These are phyloP conservation scores for Zhuliangozyma blackwelliae DNA, from an alignment of 1,139 yeast genomes.

Conservation along the genomic window DNA sequence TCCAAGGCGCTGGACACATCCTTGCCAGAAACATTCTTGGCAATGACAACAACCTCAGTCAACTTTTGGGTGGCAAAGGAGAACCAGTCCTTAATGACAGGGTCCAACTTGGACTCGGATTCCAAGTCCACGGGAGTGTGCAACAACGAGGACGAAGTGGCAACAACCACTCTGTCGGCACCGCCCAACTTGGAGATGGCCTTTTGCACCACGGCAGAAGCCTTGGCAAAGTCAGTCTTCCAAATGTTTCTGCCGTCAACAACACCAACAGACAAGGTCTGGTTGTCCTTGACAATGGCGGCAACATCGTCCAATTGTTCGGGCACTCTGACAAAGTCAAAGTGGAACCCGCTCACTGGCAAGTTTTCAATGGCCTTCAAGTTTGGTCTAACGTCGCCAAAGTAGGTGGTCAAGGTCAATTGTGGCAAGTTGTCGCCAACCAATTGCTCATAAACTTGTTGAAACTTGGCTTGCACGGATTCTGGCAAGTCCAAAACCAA, in stretches of 20 bases:
- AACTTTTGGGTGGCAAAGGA: constrained; percentile 97
- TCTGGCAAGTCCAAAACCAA: constrained; percentile 91
- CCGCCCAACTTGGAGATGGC: constrained; percentile 83
- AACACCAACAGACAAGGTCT: constrained; percentile 90
- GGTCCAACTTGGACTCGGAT: constrained; percentile 85
- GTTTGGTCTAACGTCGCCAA: constrained; percentile 98
- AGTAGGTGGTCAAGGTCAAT: constrained; percentile 83
- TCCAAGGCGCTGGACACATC: constrained; percentile 65
- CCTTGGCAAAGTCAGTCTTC: constrained; percentile 92
- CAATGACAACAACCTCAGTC: constrained; percentile 82
- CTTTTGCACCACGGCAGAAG: constrained; percentile 73
- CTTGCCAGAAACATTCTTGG: constrained; percentile 81
- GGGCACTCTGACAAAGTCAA: constrained; percentile 94
- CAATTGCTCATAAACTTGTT: constrained; percentile 76
- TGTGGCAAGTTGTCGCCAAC: constrained; percentile 69
- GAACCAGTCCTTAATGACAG: constrained; percentile 95
- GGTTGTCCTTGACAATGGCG: constrained; percentile 55
- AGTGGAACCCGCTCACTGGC: constrained; percentile 95
- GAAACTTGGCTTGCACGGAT: constrained; percentile 77
- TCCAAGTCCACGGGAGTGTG: constrained; percentile 97
- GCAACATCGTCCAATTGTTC: constrained; percentile 88
- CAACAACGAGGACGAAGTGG: constrained; percentile 94
- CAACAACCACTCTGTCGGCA: constrained; percentile 84
- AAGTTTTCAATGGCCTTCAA: constrained; percentile 79
- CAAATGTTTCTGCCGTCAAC: constrained; percentile 99